Percentiles rank a stretch among this genome's conserved stretches.
These are phyloP conservation scores for Cytidiella melzeri DNA, from an alignment of 768 basidiomycete species.

Conservation along the genomic window DNA sequence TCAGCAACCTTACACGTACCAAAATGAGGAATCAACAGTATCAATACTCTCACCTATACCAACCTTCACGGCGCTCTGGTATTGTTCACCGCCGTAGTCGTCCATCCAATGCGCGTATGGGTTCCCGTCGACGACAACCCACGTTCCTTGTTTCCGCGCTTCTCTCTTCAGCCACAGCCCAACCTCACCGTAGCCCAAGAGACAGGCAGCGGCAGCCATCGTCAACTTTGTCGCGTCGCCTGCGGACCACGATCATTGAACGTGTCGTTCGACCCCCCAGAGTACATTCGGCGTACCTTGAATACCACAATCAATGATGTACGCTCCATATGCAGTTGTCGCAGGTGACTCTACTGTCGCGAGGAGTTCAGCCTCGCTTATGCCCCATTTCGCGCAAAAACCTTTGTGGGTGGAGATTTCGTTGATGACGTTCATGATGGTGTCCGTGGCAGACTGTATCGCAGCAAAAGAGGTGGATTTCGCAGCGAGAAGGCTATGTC, in stretches of 20 bases:
- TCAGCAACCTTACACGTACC: no score
- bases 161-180: conserved; percentile 75
- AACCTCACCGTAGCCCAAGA: conserved; percentile 90
- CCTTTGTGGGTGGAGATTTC: conserved; percentile 70
- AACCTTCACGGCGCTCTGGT: conserved; percentile 62
- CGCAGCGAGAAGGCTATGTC: conserved; percentile 59
- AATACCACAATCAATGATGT: conserved; percentile 72
- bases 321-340: conserved; percentile 84
- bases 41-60: conserved; percentile 57
- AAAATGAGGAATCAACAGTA: background rate
- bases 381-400: conserved; percentile 68
- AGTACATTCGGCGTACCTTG: conserved; percentile 38
- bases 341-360: conserved; percentile 58
- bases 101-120: conserved; percentile 73
- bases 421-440: conserved; percentile 54
- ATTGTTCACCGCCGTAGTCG: conserved; percentile 69
- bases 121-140: conserved; percentile 61
- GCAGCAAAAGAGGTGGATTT: conserved; percentile 63
- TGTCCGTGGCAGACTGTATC: conserved; percentile 58
- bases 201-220: conserved; percentile 81
- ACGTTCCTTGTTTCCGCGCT: conserved; percentile 37
- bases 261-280: background rate
- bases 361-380: conserved; percentile 55
- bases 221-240: conserved; percentile 68
- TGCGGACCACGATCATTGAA: conserved; percentile 17